phyloP scores from a whole-genome alignment of 2,329 filamentous ascomycete genomes.

The Coniochaeta sp. region DNA sequence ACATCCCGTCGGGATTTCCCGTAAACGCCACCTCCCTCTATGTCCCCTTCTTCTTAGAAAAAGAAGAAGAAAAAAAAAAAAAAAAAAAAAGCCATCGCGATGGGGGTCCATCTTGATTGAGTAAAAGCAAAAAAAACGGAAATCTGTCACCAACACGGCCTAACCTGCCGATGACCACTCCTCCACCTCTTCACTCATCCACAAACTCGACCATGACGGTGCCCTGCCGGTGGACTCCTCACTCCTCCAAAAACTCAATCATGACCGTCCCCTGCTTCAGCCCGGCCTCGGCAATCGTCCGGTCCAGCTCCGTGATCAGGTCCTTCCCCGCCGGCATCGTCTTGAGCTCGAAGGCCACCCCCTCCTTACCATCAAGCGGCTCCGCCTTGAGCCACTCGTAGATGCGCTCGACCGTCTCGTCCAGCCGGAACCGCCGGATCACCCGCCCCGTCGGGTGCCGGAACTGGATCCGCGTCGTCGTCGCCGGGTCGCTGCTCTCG shows the following conservation, averaged over 20 bases:
- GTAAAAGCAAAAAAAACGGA: no score
- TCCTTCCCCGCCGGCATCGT: constrained; percentile 73
- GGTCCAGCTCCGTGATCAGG: constrained; percentile 66
- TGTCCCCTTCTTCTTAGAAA: no score
- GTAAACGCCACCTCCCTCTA: no score
- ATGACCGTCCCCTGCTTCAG: constrained; percentile 92
- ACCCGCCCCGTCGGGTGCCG: constrained; percentile 76
- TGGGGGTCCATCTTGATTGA: no score
- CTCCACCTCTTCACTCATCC: no score
- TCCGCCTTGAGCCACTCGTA: constrained; percentile 96
- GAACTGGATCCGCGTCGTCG: constrained; percentile 87
- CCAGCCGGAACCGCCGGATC: constrained; percentile 74
- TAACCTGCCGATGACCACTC: no score
- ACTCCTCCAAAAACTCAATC: constrained; percentile 75
- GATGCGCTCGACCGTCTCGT: constrained; percentile 72
- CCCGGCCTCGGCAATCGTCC: constrained; percentile 71
- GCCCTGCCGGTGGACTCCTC: no score
- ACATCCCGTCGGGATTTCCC: no score
- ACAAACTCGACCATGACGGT: no score
- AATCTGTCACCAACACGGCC: no score
- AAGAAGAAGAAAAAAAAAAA: no score
- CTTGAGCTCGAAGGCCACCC: constrained; percentile 79
- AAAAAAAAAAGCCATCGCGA: no score
- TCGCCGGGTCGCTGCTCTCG: constrained; percentile 55
- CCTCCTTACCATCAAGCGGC: constrained; percentile 72